Evolutionary conservation across 306 rosid genomes (phyloP).

Genomic region (Adenanthera pavonina): DNA sequence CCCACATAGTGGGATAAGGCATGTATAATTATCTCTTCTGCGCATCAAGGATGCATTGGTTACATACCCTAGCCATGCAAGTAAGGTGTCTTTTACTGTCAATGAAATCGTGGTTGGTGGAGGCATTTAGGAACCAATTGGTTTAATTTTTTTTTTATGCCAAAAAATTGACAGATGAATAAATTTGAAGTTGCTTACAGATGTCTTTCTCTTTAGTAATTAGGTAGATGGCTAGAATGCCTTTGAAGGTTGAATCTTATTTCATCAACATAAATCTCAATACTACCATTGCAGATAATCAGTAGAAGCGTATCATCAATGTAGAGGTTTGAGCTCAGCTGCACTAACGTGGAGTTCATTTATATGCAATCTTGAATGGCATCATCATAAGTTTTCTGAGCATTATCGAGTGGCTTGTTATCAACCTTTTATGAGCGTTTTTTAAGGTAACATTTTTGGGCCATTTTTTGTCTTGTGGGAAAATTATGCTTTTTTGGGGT

Average conservation of each 20-base stretch:
- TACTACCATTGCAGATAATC: neutral
- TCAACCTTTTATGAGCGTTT: neutral
- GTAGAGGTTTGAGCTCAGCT: neutral
- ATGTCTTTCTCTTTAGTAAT: conserved; percentile 22
- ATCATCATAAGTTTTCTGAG: neutral
- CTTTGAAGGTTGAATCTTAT: conserved; percentile 7
- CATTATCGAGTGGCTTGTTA: neutral
- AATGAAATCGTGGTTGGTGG: conserved; percentile 12
- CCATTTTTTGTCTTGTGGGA: neutral
- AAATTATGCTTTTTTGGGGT: neutral
- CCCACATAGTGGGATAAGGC: too few relatives aligned
- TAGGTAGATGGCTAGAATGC: neutral
- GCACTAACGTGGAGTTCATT: neutral
- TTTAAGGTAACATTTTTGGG: neutral
- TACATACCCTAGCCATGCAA: conserved; percentile 8
- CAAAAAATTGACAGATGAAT: neutral
- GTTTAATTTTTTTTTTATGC: neutral
- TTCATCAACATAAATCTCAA: conserved; percentile 4
- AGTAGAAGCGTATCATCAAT: neutral
- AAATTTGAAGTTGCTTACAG: conserved; percentile 28
- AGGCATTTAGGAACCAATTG: conserved; percentile 13
- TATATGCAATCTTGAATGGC: neutral
- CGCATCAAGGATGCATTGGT: neutral
- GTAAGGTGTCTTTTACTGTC: conserved; percentile 6
- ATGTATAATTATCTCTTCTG: too few relatives aligned